Evolutionary conservation across 345 rosid genomes (phyloP).

Genomic region (Populus davidiana): DNA sequence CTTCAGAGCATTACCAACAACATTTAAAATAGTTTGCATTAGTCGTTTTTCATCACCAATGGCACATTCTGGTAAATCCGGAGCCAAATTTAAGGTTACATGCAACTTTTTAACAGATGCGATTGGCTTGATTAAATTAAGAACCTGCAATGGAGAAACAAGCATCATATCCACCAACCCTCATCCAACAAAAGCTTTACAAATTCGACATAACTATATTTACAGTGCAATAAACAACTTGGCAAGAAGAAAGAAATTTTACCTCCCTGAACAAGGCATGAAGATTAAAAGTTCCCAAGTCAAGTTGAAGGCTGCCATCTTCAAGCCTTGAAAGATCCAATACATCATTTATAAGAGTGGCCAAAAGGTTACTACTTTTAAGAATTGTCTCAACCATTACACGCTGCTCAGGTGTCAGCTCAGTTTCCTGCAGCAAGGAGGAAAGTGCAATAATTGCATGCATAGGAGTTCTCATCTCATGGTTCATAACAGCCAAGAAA

Average conservation of each 20-base stretch:
- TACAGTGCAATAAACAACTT: background rate
- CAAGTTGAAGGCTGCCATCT: slow-evolving; percentile 98
- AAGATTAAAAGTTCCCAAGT: slow-evolving; percentile 66
- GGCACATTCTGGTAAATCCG: slow-evolving; percentile 83
- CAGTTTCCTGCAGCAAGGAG: slow-evolving; percentile 94
- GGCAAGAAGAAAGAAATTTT: background rate
- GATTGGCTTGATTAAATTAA: slow-evolving; percentile 82
- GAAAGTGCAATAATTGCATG: slow-evolving; percentile 95
- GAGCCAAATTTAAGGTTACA: slow-evolving; percentile 65
- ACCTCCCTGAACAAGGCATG: slow-evolving; percentile 77
- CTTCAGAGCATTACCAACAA: slow-evolving; percentile 94
- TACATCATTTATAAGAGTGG: slow-evolving; percentile 91
- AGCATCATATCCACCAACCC: slow-evolving; percentile 2
- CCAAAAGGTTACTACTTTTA: slow-evolving; percentile 84
- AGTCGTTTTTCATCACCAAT: slow-evolving; percentile 91
- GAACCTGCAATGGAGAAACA: slow-evolving; percentile 53
- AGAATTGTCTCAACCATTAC: slow-evolving; percentile 95
- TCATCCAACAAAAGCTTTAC: background rate
- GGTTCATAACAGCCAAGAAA: slow-evolving; percentile 98
- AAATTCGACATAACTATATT: background rate
- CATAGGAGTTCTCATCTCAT: slow-evolving; percentile 99
- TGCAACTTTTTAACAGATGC: slow-evolving; percentile 80
- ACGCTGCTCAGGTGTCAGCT: slow-evolving; percentile 89
- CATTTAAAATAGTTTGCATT: slow-evolving; percentile 77
- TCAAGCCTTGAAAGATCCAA: slow-evolving; percentile 96